Percentiles rank a stretch among this genome's conserved stretches.
These are phyloP conservation scores for Raffaelea albimanens DNA, from an alignment of 2,329 filamentous ascomycete species.

Conservation along the genomic window DNA sequence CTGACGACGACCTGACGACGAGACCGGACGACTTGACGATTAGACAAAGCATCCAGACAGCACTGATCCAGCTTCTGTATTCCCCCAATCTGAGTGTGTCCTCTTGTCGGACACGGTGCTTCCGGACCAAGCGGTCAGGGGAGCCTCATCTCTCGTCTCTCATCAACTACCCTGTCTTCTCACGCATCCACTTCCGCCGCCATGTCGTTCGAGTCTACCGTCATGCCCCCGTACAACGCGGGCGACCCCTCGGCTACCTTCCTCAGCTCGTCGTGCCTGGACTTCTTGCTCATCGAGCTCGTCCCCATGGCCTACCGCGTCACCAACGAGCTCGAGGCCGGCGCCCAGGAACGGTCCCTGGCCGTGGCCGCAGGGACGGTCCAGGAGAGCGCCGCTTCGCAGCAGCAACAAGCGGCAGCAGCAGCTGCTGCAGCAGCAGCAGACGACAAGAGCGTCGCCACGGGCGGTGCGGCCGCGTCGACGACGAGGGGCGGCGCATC, in stretches of 20 bases:
- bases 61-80: too few species aligned
- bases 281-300: slow-evolving; percentile 92
- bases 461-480: not conserved
- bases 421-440: slow-evolving; percentile 2
- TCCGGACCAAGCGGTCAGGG: not conserved
- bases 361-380: slow-evolving; percentile 27
- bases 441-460: not conserved
- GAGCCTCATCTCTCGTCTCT: not conserved
- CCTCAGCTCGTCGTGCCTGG: slow-evolving; percentile 76
- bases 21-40: too few species aligned
- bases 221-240: slow-evolving; percentile 59
- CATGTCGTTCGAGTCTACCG: slow-evolving; percentile 63
- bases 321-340: slow-evolving; percentile 57
- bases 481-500: slow-evolving; percentile 9
- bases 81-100: too few species aligned
- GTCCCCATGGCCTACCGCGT: slow-evolving; percentile 89
- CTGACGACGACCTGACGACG: too few species aligned
- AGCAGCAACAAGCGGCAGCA: not conserved
- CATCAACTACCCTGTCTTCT: not conserved
- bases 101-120: not conserved
- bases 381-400: not conserved
- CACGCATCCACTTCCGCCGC: slow-evolving; percentile 5
- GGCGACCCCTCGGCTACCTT: slow-evolving; percentile 66
- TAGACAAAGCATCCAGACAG: too few species aligned
- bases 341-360: slow-evolving; percentile 25